Evolutionary conservation across 2,329 filamentous ascomycete genomes (phyloP).

Genomic region (Aspergillus sp.): DNA sequence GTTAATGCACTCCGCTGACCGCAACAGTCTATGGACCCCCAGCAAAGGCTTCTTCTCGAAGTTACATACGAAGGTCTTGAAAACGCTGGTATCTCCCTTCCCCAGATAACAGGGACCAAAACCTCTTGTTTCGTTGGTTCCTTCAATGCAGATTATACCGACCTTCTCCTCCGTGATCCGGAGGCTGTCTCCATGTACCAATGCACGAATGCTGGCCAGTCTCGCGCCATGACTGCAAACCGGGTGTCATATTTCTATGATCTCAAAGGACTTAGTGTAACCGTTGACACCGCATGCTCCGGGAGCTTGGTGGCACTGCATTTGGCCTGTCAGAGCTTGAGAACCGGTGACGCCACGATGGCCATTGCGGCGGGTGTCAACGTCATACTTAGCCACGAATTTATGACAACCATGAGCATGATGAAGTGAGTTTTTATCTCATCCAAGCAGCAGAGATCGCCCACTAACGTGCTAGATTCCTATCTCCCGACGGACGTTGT

Average conservation of each 20-base stretch:
- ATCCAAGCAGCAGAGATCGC: neutral
- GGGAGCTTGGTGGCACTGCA: slow-evolving; percentile 27
- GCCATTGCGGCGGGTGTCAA: slow-evolving; percentile 21
- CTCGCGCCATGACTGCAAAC: slow-evolving; percentile 21
- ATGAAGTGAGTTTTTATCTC: slow-evolving; percentile 6
- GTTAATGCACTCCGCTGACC: neutral
- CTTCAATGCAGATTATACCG: slow-evolving; percentile 23
- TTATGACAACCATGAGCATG: slow-evolving; percentile 20
- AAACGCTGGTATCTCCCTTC: slow-evolving; percentile 23
- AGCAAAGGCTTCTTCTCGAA: slow-evolving; percentile 25
- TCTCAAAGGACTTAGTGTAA: slow-evolving; percentile 25
- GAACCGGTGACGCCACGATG: slow-evolving; percentile 15
- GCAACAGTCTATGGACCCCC: slow-evolving; percentile 24
- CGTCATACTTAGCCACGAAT: slow-evolving; percentile 20
- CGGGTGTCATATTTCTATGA: slow-evolving; percentile 29
- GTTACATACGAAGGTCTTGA: slow-evolving; percentile 24
- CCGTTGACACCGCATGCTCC: slow-evolving; percentile 30
- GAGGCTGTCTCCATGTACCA: slow-evolving; percentile 20
- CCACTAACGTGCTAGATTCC: slow-evolving; percentile 11
- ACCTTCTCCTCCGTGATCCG: slow-evolving; percentile 23
- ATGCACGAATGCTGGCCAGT: slow-evolving; percentile 21
- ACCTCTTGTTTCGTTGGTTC: slow-evolving; percentile 26
- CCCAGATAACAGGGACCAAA: slow-evolving; percentile 17
- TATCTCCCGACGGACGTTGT: slow-evolving; percentile 23
- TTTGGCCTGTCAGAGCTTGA: slow-evolving; percentile 23